These are phyloP conservation scores for Glomus cerebriforme DNA, from an alignment of 192 early-diverging fungal species.

Conservation along the genomic window DNA sequence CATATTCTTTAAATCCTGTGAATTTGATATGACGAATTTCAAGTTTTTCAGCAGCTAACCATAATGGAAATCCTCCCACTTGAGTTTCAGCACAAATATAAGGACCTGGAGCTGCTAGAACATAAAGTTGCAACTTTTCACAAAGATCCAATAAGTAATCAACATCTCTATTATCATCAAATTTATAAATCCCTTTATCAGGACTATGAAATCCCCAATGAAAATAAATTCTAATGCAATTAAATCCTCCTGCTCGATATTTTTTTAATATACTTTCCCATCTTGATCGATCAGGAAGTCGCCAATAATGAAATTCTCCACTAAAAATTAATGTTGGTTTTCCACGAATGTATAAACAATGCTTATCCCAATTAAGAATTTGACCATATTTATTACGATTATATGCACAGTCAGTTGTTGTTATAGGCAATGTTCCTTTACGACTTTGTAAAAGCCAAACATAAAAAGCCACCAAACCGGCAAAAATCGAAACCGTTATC, in stretches of 20 bases:
- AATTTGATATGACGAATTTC: conserved; percentile 71
- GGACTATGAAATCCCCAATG: conserved; percentile 88
- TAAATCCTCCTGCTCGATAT: conserved; percentile 75
- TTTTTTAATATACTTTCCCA: conserved; percentile 73
- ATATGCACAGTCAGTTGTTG: conserved; percentile 44
- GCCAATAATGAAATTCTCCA: conserved; percentile 91
- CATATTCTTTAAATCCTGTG: conserved; percentile 69
- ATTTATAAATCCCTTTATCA: conserved; percentile 68
- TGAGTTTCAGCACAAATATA: conserved; percentile 84
- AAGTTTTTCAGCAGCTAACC: conserved; percentile 74
- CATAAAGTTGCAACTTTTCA: conserved; percentile 71
- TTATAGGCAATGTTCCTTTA: conserved; percentile 42
- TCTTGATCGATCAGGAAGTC: conserved; percentile 62
- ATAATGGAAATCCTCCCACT: conserved; percentile 74
- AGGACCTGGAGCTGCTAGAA: conserved; percentile 81
- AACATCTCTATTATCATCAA: conserved; percentile 73
- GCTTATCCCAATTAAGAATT: conserved; percentile 67
- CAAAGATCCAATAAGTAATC: conserved; percentile 71
- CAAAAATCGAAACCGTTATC: background rate
- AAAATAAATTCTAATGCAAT: conserved; percentile 84
- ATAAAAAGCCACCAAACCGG: conserved; percentile 13
- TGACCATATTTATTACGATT: conserved; percentile 40
- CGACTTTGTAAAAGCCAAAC: conserved; percentile 16
- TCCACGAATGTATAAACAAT: conserved; percentile 70
- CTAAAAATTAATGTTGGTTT: conserved; percentile 64